A percentile compares a stretch with the other conserved stretches of the same genome.
Conservation (phyloP, 495 filamentous ascomycete genomes). For the Penicillium ucsense region DNA sequence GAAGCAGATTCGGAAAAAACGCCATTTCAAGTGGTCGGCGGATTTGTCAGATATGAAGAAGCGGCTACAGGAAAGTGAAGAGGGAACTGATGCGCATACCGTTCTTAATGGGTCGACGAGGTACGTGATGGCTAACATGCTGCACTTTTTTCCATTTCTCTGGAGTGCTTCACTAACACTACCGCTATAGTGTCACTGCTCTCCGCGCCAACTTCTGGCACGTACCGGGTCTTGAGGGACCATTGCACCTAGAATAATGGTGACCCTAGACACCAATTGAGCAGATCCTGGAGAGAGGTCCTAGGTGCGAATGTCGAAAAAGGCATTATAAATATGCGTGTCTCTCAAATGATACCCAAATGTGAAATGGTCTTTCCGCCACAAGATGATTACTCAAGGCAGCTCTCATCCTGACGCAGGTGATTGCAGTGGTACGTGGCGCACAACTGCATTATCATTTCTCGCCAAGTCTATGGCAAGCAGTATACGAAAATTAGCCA, state of each 20-base stretch:
- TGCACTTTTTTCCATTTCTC: background rate
- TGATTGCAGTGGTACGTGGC: no score
- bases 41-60: conserved; percentile 41
- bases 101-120: conserved; percentile 61
- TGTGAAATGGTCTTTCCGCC: no score
- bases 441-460: no score
- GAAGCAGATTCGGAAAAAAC: conserved; percentile 12
- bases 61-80: conserved; percentile 37
- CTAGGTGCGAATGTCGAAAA: no score
- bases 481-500: no score
- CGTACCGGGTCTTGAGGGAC: conserved; percentile 52
- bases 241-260: conserved; percentile 51
- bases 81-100: conserved; percentile 90
- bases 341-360: no score
- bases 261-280: background rate
- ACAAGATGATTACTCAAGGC: no score
- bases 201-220: conserved; percentile 90
- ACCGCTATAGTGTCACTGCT: conserved; percentile 64
- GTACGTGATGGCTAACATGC: conserved; percentile 10
- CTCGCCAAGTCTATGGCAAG: no score
- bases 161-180: background rate
- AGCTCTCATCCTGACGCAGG: no score
- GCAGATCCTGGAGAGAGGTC: no score
- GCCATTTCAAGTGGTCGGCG: conserved; percentile 34
- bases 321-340: no score